A percentile compares a stretch with the other conserved stretches of the same genome.
These are phyloP conservation scores for Gyromitra esculenta DNA, from an alignment of 2,329 filamentous ascomycete species.

Conservation along the genomic window DNA sequence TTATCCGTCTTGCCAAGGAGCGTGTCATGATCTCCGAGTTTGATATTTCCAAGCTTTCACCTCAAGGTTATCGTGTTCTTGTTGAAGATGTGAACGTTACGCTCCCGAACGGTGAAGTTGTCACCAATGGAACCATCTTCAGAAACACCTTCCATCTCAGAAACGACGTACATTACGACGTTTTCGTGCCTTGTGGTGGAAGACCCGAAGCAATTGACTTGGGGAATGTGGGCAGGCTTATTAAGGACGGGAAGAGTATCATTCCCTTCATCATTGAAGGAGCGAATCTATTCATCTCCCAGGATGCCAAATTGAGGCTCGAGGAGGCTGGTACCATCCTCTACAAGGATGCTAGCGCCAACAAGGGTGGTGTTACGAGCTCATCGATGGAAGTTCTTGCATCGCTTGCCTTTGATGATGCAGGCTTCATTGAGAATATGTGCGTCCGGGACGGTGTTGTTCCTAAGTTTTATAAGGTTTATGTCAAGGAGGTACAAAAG, in stretches of 20 bases:
- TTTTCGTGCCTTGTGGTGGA: constrained; percentile 95
- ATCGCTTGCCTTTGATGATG: constrained; percentile 91
- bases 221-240: constrained; percentile 84
- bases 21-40: constrained; percentile 91
- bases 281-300: constrained; percentile 97
- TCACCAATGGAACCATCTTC: constrained; percentile 93
- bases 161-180: constrained; percentile 77
- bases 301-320: constrained; percentile 93
- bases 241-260: constrained; percentile 84
- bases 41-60: constrained; percentile 83
- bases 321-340: constrained; percentile 94
- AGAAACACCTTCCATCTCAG: constrained; percentile 97
- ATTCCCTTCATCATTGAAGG: constrained; percentile 98
- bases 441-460: constrained; percentile 83
- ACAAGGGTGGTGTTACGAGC: constrained; percentile 98
- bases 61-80: constrained; percentile 87
- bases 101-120: constrained; percentile 85
- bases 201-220: constrained; percentile 97
- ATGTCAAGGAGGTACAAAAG: constrained; percentile 89
- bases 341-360: constrained; percentile 97
- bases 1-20: constrained; percentile 82
- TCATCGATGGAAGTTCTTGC: constrained; percentile 96
- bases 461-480: constrained; percentile 90
- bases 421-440: constrained; percentile 90
- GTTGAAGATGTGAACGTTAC: constrained; percentile 89